Evolutionary conservation across 306 rosid genomes (phyloP), one percentile per base, ranked within the genome.

Genomic region (Begonia peltatifolia): DNA sequence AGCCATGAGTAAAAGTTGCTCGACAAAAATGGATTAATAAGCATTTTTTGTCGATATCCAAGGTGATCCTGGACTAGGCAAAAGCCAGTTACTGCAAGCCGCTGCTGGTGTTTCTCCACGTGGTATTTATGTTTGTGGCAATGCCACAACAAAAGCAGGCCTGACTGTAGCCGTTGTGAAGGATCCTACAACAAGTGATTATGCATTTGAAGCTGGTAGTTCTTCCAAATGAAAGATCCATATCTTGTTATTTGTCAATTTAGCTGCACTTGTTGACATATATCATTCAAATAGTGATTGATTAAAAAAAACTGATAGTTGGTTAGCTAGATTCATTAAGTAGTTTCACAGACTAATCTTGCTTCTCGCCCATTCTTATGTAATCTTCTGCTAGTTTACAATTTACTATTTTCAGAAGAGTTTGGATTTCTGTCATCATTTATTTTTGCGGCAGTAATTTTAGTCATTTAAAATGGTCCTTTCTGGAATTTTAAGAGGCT

Each of bases 51-150:
- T 53, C 44, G 55, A 71, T 68, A 52, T 66, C 57, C 49, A 61
- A 85, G 97, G 97, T 63, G 94, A 85, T 75, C 95, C 94, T 69
- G 95, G 97, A 69, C 73, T 90, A 38, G 97, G 97, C 56, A 85
- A 90, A 73, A 90, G 94, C 71, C 95, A 85, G 64, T 66, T 90
- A 65, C 81, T 85, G 57, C 95, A 85, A 83, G 97, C 97, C 56
- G 92, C 97, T 38, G 84, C 94, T 46, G 87, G 84, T 47, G 73
- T 85, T 76, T 90, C 95, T 67, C 86, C 94, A 12, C 84, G 87
- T 9, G 97, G 97, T 55, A 83, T 90, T 68, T 90, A 85, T 80
- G 92, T 90, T 52, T 89, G 94, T 58, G 97, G 97, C 41, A 90
- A 90, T 71, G 95, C 90, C 55, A 80, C 97, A 58, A 89, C 95